Conservation (phyloP, 208 protist genomes). For the Trypanosoma grayi region DNA sequence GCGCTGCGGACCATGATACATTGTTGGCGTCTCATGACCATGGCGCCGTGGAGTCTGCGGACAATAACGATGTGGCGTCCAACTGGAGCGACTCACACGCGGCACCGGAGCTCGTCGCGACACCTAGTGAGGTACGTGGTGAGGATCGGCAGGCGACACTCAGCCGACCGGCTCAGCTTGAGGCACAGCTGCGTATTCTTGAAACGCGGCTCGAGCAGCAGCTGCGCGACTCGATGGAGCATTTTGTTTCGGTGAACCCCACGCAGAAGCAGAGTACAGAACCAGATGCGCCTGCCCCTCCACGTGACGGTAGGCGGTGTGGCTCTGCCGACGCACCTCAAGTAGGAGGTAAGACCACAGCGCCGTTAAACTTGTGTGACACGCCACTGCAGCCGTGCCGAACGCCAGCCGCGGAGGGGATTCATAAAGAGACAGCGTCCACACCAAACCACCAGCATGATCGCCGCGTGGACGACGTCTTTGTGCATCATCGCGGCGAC, state of each 20-base stretch:
- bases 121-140: not conserved
- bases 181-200: conserved; percentile 45
- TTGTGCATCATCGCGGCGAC: conserved; percentile 44
- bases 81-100: not conserved
- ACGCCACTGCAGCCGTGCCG: too few species aligned
- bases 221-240: conserved; percentile 15
- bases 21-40: too few species aligned
- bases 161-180: conserved; percentile 22
- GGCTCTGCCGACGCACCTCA: not conserved
- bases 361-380: not conserved
- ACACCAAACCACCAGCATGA: conserved; percentile 19
- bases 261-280: not conserved
- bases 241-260: conserved; percentile 10
- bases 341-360: not conserved
- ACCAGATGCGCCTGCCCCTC: not conserved
- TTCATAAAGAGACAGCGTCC: not conserved
- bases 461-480: conserved; percentile 57
- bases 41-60: too few species aligned
- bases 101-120: not conserved
- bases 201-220: conserved; percentile 50
- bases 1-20: too few species aligned
- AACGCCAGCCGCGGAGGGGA: not conserved
- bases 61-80: not conserved
- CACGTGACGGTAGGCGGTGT: not conserved
- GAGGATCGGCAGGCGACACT: not conserved